phyloP scores from a whole-genome alignment of 768 basidiomycete genomes.

The Coprinopsis strossmayeri region DNA sequence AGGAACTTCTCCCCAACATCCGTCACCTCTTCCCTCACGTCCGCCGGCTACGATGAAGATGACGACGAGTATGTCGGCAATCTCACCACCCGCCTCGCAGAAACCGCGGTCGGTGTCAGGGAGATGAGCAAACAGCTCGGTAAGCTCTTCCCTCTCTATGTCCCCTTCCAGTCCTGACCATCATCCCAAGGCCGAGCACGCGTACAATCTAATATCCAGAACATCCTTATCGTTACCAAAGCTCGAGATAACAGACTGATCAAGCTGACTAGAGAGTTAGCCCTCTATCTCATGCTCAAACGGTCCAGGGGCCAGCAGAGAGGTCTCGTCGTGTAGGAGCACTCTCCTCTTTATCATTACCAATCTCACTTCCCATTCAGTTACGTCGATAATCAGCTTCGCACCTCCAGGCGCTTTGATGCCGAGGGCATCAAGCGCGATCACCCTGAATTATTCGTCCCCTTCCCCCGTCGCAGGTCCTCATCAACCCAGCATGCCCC shows the following conservation, averaged over 20 bases:
- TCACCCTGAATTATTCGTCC: conserved; percentile 82
- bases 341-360: neutral
- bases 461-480: conserved; percentile 67
- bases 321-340: conserved; percentile 79
- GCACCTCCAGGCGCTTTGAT: conserved; percentile 87
- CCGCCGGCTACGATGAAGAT: conserved; percentile 37
- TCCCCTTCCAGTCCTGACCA: conserved; percentile 12
- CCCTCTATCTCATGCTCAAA: conserved; percentile 92
- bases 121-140: conserved; percentile 99
- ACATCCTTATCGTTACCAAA: conserved; percentile 92
- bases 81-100: conserved; percentile 88
- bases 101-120: conserved; percentile 93
- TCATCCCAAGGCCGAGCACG: conserved; percentile 71
- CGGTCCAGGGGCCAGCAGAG: conserved; percentile 54
- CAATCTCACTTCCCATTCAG: conserved; percentile 28
- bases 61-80: conserved; percentile 70
- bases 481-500: conserved; percentile 62
- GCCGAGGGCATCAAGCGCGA: conserved; percentile 82
- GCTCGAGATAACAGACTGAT: conserved; percentile 96
- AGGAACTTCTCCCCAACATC: conserved; percentile 9
- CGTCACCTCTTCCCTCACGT: conserved; percentile 14
- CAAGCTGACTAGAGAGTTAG: conserved; percentile 88
- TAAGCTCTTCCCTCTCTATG: no score
- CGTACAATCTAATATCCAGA: conserved; percentile 88
- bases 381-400: conserved; percentile 92